A percentile compares a stretch with the other conserved stretches of the same genome.
These are phyloP conservation scores for Aspergillus quadrilineatus DNA, from an alignment of 2,329 filamentous ascomycete genomes.

Conservation along the genomic window DNA sequence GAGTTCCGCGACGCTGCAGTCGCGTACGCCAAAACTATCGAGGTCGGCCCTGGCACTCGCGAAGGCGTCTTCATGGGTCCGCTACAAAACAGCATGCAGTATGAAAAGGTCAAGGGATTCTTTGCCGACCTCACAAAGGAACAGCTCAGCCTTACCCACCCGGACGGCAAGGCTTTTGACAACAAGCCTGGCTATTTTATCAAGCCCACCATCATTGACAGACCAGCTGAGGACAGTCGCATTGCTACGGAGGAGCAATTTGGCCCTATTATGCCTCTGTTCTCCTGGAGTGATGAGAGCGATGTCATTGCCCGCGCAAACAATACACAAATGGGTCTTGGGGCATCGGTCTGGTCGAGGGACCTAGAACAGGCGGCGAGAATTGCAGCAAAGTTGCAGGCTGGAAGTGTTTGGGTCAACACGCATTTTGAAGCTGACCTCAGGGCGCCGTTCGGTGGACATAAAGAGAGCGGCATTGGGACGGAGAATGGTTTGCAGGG, in stretches of 20 bases:
- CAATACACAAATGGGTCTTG: constrained; percentile 54
- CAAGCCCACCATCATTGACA: constrained; percentile 58
- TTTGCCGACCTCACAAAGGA: constrained; percentile 57
- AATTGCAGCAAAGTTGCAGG: constrained; percentile 56
- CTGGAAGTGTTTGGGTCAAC: constrained; percentile 63
- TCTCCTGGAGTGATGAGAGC: constrained; percentile 61
- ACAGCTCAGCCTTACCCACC: constrained; percentile 53
- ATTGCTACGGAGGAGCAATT: constrained; percentile 64
- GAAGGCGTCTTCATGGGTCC: constrained; percentile 56
- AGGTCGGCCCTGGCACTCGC: constrained; percentile 41
- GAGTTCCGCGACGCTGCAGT: constrained; percentile 51
- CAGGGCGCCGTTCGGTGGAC: constrained; percentile 48
- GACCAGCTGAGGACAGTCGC: constrained; percentile 56
- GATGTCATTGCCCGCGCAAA: constrained; percentile 61
- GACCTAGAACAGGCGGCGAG: constrained; percentile 53
- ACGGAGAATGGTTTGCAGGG: constrained; percentile 47
- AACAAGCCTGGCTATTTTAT: constrained; percentile 56
- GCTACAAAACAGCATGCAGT: constrained; percentile 66
- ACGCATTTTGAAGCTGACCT: constrained; percentile 32
- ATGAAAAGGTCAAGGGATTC: constrained; percentile 57
- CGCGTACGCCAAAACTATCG: constrained; percentile 45
- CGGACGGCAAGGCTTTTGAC: constrained; percentile 44
- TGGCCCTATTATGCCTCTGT: constrained; percentile 62
- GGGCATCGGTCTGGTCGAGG: constrained; percentile 58
- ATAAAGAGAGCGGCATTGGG: constrained; percentile 55